Percentiles rank a stretch among this genome's conserved stretches.
Conservation (phyloP, 2,329 filamentous ascomycete genomes). For the Penicillium expansum region DNA sequence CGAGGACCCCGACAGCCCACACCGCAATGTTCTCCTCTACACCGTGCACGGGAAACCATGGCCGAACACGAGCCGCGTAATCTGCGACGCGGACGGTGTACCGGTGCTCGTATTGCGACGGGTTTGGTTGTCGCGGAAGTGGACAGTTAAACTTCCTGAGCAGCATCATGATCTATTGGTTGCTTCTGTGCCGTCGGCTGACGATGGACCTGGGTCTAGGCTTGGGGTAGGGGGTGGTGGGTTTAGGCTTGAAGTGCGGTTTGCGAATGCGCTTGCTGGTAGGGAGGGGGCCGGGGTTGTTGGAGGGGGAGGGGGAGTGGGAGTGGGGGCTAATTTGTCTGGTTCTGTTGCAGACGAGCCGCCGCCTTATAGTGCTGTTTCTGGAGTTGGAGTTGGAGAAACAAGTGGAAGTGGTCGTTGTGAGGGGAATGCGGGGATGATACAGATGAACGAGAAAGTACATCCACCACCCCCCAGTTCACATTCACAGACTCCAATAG, state of each 20-base stretch:
- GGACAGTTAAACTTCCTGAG: background rate
- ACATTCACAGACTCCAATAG: background rate
- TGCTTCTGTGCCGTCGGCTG: background rate
- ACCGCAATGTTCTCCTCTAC: slow-evolving; percentile 16
- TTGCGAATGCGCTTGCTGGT: slow-evolving; percentile 17
- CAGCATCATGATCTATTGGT: background rate
- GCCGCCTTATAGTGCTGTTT: slow-evolving; percentile 13
- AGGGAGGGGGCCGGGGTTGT: background rate
- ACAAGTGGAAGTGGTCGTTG: background rate
- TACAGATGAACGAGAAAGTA: background rate
- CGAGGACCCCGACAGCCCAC: slow-evolving; percentile 16
- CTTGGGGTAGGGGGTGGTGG: slow-evolving; percentile 10
- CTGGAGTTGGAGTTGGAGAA: background rate
- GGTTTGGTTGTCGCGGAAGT: slow-evolving; percentile 10
- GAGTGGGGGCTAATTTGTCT: background rate
- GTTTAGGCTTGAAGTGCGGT: slow-evolving; percentile 3
- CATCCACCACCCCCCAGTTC: background rate
- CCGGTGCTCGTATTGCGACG: slow-evolving; percentile 19
- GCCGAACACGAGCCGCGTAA: slow-evolving; percentile 17
- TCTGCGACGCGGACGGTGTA: slow-evolving; percentile 11
- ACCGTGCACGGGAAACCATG: slow-evolving; percentile 19
- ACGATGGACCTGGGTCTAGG: background rate
- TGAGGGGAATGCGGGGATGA: background rate
- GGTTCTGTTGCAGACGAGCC: background rate
- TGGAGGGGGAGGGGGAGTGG: background rate